Evolutionary conservation across 164 flowering plant genomes (phyloP).

Genomic region (Umbellularia californica): DNA sequence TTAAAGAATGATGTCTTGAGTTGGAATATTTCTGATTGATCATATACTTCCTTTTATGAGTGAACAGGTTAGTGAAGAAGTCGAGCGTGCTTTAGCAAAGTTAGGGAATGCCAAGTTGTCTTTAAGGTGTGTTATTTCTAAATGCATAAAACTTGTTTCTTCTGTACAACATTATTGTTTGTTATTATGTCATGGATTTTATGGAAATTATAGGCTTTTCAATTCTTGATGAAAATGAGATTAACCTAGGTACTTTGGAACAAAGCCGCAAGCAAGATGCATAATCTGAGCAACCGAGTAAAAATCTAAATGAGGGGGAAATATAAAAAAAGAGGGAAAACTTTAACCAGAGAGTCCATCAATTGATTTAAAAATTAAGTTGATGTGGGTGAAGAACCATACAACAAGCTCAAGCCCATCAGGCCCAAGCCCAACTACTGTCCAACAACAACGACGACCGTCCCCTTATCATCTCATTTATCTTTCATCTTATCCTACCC

Average conservation of each 20-base stretch:
- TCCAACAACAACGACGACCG: too few relatives aligned
- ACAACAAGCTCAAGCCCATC: too few relatives aligned
- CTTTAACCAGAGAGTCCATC: too few relatives aligned
- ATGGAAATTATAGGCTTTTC: background rate
- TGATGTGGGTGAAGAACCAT: too few relatives aligned
- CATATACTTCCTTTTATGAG: background rate
- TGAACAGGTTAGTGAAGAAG: slow-evolving; percentile 89
- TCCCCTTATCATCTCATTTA: too few relatives aligned
- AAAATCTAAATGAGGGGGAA: background rate
- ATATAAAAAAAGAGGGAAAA: too few relatives aligned
- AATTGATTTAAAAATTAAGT: too few relatives aligned
- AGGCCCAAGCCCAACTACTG: too few relatives aligned
- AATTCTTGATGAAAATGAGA: background rate
- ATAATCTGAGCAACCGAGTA: background rate
- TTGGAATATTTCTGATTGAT: too few relatives aligned
- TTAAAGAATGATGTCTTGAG: too few relatives aligned
- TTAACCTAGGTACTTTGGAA: background rate
- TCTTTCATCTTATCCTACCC: too few relatives aligned
- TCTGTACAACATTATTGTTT: background rate
- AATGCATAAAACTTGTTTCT: background rate
- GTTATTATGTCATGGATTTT: background rate
- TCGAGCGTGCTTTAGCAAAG: slow-evolving; percentile 91
- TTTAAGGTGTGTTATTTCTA: slow-evolving; percentile 29
- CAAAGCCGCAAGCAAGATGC: background rate
- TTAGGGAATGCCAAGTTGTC: slow-evolving; percentile 38